Percentiles rank a stretch among this genome's conserved stretches.
Evolutionary conservation across 73 alveolate genomes (phyloP).

Genomic region (Paramecium tetraurelia): DNA sequence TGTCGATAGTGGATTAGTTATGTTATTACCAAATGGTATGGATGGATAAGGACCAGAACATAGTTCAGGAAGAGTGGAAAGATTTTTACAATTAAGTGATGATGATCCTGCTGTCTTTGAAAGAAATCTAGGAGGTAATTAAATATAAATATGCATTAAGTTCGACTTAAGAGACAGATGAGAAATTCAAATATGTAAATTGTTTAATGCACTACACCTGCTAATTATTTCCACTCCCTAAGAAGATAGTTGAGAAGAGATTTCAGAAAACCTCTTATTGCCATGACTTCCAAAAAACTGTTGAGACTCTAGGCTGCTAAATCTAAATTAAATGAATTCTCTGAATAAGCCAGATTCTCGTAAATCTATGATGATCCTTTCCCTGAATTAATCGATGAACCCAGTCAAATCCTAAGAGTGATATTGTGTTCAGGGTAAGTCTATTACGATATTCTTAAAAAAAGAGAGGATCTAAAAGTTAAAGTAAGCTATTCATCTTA

Average conservation of each 20-base stretch:
- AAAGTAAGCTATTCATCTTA: neutral
- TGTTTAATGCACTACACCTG: constrained; percentile 79
- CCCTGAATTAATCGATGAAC: constrained; percentile 55
- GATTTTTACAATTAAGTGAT: constrained; percentile 72
- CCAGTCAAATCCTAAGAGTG: constrained; percentile 65
- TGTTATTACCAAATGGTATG: constrained; percentile 87
- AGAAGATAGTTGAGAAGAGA: constrained; percentile 86
- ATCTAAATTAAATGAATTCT: constrained; percentile 60
- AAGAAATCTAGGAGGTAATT: constrained; percentile 13
- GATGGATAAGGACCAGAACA: constrained; percentile 96
- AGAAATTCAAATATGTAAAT: constrained; percentile 71
- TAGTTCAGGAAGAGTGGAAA: constrained; percentile 84
- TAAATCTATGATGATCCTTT: constrained; percentile 47
- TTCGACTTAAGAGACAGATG: constrained; percentile 49
- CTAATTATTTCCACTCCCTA: constrained; percentile 86
- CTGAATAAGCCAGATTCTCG: constrained; percentile 50
- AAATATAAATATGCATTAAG: neutral
- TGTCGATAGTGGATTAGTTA: constrained; percentile 76
- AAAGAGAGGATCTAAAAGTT: constrained; percentile 42
- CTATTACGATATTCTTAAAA: constrained; percentile 67
- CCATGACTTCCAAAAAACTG: constrained; percentile 88
- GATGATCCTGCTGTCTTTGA: constrained; percentile 60
- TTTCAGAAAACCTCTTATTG: constrained; percentile 88
- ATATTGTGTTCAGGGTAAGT: constrained; percentile 88
- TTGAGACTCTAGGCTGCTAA: constrained; percentile 71